Conservation (phyloP, 768 basidiomycete species). For the Trametes meyenii region DNA sequence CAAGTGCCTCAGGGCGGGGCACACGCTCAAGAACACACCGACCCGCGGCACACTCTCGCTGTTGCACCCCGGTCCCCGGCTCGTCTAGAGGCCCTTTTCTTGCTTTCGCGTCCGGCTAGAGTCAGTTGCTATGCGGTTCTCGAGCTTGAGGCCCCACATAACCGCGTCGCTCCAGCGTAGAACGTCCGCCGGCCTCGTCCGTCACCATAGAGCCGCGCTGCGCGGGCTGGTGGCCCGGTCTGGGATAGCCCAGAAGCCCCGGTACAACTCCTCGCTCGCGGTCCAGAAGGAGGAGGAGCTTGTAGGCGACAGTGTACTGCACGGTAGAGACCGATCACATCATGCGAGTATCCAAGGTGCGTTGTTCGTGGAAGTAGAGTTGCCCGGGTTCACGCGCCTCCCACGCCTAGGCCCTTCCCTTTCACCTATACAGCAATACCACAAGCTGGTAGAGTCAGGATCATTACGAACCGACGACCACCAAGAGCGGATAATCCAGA, state of each 20-base stretch:
- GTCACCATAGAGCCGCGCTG: conserved; percentile 1
- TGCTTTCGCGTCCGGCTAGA: not conserved
- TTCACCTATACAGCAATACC: conserved; percentile 42
- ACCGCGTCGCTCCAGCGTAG: conserved; percentile 6
- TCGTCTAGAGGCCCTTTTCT: not conserved
- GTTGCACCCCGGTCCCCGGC: not conserved
- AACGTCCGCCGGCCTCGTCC: not conserved
- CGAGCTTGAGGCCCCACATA: conserved; percentile 3
- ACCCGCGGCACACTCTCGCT: not conserved
- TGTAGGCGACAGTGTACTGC: not conserved
- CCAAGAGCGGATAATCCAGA: conserved; percentile 82
- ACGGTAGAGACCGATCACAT: conserved; percentile 2
- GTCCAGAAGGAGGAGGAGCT: conserved; percentile 7
- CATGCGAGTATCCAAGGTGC: not conserved
- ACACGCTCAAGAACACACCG: not conserved
- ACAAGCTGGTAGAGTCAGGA: conserved; percentile 51
- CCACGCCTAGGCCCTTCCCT: not conserved
- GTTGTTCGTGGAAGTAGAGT: not conserved
- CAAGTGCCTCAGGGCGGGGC: not conserved
- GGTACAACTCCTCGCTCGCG: conserved; percentile 15
- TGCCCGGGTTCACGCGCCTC: not conserved
- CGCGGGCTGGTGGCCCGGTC: not conserved
- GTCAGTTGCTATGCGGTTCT: conserved; percentile 12
- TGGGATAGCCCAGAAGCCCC: not conserved
- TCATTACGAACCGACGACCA: conserved; percentile 75